Evolutionary conservation across 768 basidiomycete genomes (phyloP), one percentile per base, ranked within the genome.

Genomic region (Gelatoporia subvermispora): DNA sequence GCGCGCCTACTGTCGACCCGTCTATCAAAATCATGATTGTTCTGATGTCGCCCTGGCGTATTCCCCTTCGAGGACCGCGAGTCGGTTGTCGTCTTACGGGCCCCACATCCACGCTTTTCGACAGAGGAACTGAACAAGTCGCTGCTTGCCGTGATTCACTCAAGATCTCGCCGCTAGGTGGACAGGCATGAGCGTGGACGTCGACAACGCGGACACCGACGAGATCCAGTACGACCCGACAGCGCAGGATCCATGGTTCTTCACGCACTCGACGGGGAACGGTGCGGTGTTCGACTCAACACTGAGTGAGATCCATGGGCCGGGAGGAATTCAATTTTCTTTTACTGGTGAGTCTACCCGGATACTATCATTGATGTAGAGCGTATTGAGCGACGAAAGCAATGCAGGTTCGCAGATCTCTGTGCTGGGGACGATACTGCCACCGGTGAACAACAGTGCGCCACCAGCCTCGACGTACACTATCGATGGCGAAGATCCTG

Each of bases 401-500:
- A 5, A 31, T 31, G 13, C 28, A 31, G 37, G 37, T n/a, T n/a
- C 37, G n/a, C 20, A 16, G 15, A 20, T 38, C 8, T n/a, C 37
- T 8, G 37, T 38, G 8, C 20, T n/a, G n/a, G 37, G 37, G n/a
- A 38, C 37, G n/a, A 20, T 38, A 4, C 8, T 38, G 16, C 37
- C 37, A 38, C 37, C 37, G 5, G n/a, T 8, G 4, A 38, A 38
- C 20, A 20, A 20, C 37, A 38, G 37, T 20, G 21, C 49, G 21
- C 42, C 47, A 2, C 42, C 45, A 24, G 17, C 44, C 7, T 58
- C 59, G 15, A 45, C 49, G 3, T 58, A 60, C 36, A 25, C 49
- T 17, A 28, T 53, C n/a, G 53, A 56, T 21, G 41, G 40, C 34
- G 34, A 23, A 5, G 20, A 41, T 11, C 13, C 50, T 13, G 40